phyloP scores from a whole-genome alignment of 2,329 filamentous ascomycete genomes.

The Penicillium hordei region DNA sequence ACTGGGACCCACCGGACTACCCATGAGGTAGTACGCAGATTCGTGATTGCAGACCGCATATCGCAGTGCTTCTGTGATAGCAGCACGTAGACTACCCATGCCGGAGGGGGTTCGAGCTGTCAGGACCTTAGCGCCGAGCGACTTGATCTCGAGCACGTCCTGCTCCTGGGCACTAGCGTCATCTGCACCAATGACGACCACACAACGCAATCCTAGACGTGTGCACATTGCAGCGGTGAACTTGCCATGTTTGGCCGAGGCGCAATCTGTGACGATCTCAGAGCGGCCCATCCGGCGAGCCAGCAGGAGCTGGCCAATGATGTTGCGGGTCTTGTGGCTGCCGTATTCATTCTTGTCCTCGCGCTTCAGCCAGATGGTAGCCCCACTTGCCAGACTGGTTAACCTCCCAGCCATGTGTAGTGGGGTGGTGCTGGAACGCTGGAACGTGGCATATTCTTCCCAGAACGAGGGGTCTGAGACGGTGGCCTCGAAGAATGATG shows the following conservation, averaged over 20 bases:
- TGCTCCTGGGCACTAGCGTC: conserved; percentile 21
- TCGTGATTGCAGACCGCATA: conserved; percentile 28
- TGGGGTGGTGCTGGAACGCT: conserved; percentile 19
- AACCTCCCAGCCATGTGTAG: conserved; percentile 21
- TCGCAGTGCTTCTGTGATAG: conserved; percentile 28
- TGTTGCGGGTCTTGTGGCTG: conserved; percentile 26
- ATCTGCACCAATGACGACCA: conserved; percentile 25
- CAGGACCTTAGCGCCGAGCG: conserved; percentile 25
- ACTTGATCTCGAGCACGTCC: conserved; percentile 25
- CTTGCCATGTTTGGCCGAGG: conserved; percentile 26
- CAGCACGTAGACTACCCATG: conserved; percentile 25
- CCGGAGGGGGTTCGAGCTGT: conserved; percentile 24
- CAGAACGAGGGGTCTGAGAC: conserved; percentile 30
- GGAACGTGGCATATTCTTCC: conserved; percentile 25
- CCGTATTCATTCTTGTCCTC: conserved; percentile 27
- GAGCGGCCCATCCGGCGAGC: conserved; percentile 24
- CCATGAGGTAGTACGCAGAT: conserved; percentile 28
- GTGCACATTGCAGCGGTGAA: conserved; percentile 27
- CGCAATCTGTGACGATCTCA: conserved; percentile 29
- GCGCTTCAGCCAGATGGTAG: conserved; percentile 29
- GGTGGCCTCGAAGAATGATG: conserved; percentile 25
- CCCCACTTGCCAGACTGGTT: conserved; percentile 19
- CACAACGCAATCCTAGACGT: conserved; percentile 22
- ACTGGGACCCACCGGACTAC: conserved; percentile 25
- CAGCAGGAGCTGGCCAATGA: conserved; percentile 25